These are phyloP conservation scores for Xylaria multiplex DNA, from an alignment of 2,329 filamentous ascomycete species.

Conservation along the genomic window DNA sequence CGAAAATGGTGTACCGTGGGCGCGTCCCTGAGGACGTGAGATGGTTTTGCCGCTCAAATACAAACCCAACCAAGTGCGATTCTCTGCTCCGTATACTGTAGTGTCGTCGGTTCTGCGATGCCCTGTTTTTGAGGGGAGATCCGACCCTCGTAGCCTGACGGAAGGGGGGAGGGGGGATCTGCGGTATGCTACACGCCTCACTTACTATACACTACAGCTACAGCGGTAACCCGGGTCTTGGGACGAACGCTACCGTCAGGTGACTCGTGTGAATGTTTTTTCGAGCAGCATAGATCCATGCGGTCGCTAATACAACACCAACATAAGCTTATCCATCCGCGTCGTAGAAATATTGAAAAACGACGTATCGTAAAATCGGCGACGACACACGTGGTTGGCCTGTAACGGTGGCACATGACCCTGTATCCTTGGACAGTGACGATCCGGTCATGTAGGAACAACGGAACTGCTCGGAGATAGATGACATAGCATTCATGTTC, in stretches of 20 bases:
- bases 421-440: background rate
- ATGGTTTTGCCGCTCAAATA: too few species aligned
- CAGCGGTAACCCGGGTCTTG: constrained; percentile 8
- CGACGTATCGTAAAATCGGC: constrained; percentile 3
- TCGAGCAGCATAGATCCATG: background rate
- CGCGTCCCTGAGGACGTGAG: too few species aligned
- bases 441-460: background rate
- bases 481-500: too few species aligned
- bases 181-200: background rate
- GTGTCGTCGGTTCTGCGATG: too few species aligned
- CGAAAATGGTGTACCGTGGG: background rate
- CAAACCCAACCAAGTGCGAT: too few species aligned
- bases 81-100: too few species aligned
- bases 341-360: background rate
- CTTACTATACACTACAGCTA: background rate
- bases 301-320: background rate
- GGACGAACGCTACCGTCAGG: constrained; percentile 1
- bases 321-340: constrained; percentile 11
- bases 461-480: background rate
- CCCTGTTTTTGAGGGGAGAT: background rate
- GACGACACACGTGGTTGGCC: constrained; percentile 13
- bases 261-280: background rate
- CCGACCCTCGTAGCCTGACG: background rate
- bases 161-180: background rate
- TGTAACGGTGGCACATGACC: constrained; percentile 24